A percentile compares a stretch with the other conserved stretches of the same genome.
Evolutionary conservation across 768 basidiomycete genomes (phyloP).

Genomic region (Leccinum broughii): DNA sequence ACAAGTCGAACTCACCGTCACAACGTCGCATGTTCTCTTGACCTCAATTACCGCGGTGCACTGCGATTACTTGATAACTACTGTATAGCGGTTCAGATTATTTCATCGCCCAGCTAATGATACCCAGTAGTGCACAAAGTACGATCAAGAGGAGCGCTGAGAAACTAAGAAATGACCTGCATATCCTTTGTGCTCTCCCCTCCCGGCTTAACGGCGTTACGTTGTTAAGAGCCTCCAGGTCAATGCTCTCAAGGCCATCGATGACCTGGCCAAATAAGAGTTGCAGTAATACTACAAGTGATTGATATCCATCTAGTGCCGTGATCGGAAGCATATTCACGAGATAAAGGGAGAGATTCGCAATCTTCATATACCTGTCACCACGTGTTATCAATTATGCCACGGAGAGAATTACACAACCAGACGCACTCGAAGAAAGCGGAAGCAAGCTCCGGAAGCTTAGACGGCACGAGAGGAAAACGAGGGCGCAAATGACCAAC

Average conservation of each 20-base stretch:
- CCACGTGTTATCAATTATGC: not conserved
- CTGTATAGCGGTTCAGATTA: conserved; percentile 9
- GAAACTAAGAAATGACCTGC: conserved; percentile 17
- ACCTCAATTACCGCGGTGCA: not conserved
- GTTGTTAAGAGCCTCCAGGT: conserved; percentile 22
- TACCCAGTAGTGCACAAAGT: conserved; percentile 23
- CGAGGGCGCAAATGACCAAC: conserved; percentile 50
- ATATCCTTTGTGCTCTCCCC: conserved; percentile 17
- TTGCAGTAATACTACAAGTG: conserved; percentile 42
- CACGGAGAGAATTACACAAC: not conserved
- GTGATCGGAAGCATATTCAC: conserved; percentile 81
- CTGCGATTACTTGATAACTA: not conserved
- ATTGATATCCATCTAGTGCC: conserved; percentile 67
- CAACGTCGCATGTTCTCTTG: not conserved
- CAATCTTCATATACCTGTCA: conserved; percentile 58
- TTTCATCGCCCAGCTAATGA: conserved; percentile 17
- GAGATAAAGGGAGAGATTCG: conserved; percentile 76
- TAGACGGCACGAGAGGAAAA: conserved; percentile 15
- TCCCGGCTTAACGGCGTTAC: conserved; percentile 3
- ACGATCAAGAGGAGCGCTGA: conserved; percentile 24
- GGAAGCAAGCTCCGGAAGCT: conserved; percentile 26
- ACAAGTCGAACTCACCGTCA: not conserved
- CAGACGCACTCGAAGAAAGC: conserved; percentile 59
- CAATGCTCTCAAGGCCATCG: conserved; percentile 11
- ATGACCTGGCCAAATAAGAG: conserved; percentile 11